Percentiles rank a stretch among this genome's conserved stretches.
phyloP scores from a whole-genome alignment of 352 stramenopile genomes.

The Pythium pyrilobum region DNA sequence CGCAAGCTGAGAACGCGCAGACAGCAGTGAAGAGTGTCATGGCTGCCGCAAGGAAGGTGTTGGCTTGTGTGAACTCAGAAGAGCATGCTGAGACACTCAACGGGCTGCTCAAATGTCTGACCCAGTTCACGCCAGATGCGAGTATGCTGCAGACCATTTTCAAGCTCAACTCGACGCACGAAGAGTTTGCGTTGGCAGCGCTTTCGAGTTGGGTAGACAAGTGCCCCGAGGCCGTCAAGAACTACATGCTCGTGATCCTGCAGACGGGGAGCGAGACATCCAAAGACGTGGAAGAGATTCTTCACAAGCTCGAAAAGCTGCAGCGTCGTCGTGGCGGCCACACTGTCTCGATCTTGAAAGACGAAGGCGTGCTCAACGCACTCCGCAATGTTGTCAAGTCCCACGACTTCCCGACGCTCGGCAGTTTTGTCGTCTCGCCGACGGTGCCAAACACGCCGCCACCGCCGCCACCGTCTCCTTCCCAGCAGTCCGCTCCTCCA shows the following conservation, averaged over 20 bases:
- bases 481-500: not conserved
- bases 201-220: slow-evolving; percentile 70
- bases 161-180: slow-evolving; percentile 58
- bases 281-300: slow-evolving; percentile 47
- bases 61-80: slow-evolving; percentile 66
- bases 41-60: slow-evolving; percentile 66
- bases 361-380: slow-evolving; percentile 30
- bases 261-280: slow-evolving; percentile 27
- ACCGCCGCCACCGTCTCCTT: slow-evolving; percentile 8
- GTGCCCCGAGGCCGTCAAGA: slow-evolving; percentile 51
- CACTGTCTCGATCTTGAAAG: slow-evolving; percentile 34
- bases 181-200: slow-evolving; percentile 61
- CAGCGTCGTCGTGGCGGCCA: slow-evolving; percentile 30
- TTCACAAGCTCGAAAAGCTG: slow-evolving; percentile 59
- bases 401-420: slow-evolving; percentile 14
- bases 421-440: slow-evolving; percentile 17
- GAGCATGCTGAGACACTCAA: slow-evolving; percentile 70
- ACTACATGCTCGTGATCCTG: slow-evolving; percentile 44
- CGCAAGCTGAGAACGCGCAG: slow-evolving; percentile 35
- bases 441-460: slow-evolving; percentile 6
- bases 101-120: slow-evolving; percentile 68
- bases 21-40: slow-evolving; percentile 44
- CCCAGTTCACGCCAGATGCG: slow-evolving; percentile 59
- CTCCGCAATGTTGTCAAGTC: slow-evolving; percentile 36
- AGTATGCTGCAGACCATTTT: slow-evolving; percentile 72